These are phyloP conservation scores for Cicer bijugum DNA, from an alignment of 306 rosid genomes.

Conservation along the genomic window DNA sequence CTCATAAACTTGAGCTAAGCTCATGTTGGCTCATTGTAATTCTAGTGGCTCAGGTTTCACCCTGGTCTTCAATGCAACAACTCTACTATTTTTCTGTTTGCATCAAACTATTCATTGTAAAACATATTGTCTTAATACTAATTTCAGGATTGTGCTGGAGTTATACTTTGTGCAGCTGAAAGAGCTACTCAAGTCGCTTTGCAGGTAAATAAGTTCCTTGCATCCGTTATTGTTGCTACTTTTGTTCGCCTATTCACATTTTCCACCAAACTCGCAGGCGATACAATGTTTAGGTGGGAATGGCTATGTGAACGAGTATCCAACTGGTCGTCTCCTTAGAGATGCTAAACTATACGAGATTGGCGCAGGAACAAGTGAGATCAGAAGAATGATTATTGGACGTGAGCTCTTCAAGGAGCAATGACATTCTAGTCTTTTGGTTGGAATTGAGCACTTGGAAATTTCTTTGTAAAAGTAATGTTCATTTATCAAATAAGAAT, in stretches of 20 bases:
- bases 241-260: neutral
- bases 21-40: constrained; percentile 2
- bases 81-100: neutral
- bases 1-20: neutral
- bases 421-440: constrained; percentile 44
- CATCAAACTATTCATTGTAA: neutral
- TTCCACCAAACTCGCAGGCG: constrained; percentile 56
- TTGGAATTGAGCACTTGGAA: constrained; percentile 8
- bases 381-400: constrained; percentile 91
- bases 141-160: constrained; percentile 97
- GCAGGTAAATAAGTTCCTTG: constrained; percentile 61
- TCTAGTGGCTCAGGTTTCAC: neutral
- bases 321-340: constrained; percentile 84
- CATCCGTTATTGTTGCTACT: neutral
- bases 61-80: constrained; percentile 10
- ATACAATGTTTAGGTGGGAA: constrained; percentile 95
- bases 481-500: constrained; percentile 38
- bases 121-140: constrained; percentile 29
- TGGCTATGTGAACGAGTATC: constrained; percentile 90
- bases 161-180: constrained; percentile 82
- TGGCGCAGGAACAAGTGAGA: constrained; percentile 92
- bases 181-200: constrained; percentile 95
- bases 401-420: constrained; percentile 85
- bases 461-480: constrained; percentile 36
- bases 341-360: constrained; percentile 90